phyloP scores from a whole-genome alignment of 1,284 basidiomycete species.

The Mycosarcoma mackinlayi region DNA sequence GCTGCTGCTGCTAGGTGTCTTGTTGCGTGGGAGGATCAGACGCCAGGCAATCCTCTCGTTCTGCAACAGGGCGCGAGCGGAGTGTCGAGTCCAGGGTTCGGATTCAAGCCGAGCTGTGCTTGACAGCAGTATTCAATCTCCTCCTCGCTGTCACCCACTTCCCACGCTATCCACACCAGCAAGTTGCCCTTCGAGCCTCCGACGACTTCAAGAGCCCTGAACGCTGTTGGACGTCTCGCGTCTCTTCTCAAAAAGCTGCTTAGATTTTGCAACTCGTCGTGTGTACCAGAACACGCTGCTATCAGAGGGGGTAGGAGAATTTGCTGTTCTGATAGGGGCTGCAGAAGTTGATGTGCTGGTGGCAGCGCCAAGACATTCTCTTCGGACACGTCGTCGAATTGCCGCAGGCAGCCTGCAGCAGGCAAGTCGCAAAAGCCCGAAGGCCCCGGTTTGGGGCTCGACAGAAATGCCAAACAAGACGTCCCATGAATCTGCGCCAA shows the following conservation, averaged over 20 bases:
- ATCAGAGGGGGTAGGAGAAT: too few species aligned
- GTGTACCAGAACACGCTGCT: too few species aligned
- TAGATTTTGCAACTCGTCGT: not conserved
- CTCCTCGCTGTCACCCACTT: not conserved
- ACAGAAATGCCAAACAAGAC: constrained; percentile 1
- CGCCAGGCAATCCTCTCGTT: not conserved
- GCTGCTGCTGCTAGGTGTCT: not conserved
- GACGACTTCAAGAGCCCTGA: too few species aligned
- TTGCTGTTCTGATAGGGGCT: not conserved
- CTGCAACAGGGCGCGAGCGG: constrained; percentile 7
- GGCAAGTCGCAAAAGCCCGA: not conserved
- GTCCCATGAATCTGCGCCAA: constrained; percentile 33
- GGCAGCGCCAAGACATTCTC: constrained; percentile 10
- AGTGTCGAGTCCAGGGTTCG: constrained; percentile 8
- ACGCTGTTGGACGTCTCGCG: too few species aligned
- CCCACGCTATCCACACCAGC: not conserved
- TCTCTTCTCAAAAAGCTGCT: too few species aligned
- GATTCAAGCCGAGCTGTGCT: constrained; percentile 25
- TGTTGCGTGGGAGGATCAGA: not conserved
- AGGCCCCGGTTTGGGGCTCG: not conserved
- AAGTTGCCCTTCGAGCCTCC: too few species aligned
- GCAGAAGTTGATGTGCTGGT: not conserved
- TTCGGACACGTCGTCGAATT: constrained; percentile 15
- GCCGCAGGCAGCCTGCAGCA: constrained; percentile 15
- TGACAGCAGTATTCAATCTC: constrained; percentile 5